phyloP scores from a whole-genome alignment of 2,329 filamentous ascomycete genomes.

The Alternaria burnsii region DNA sequence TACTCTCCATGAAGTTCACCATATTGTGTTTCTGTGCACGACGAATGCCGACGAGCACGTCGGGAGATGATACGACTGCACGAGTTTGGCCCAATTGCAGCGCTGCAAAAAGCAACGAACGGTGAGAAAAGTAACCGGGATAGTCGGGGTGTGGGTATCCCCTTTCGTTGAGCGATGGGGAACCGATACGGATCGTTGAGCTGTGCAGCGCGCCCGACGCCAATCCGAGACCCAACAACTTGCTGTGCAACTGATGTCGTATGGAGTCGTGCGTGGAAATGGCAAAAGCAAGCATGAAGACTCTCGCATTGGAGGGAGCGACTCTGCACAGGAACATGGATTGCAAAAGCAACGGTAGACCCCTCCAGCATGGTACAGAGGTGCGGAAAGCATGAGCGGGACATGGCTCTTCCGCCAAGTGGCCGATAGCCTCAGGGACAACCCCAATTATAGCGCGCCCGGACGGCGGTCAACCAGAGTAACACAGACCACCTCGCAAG shows the following conservation, averaged over 20 bases:
- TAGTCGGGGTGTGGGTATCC: background rate
- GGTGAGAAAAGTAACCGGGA: constrained; percentile 19
- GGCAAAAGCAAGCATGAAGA: background rate
- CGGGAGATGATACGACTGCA: constrained; percentile 7
- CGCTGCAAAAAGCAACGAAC: constrained; percentile 8
- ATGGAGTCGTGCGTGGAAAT: background rate
- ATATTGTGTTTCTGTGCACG: constrained; percentile 1
- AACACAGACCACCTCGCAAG: constrained; percentile 38
- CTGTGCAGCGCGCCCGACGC: constrained; percentile 8
- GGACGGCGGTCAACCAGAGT: constrained; percentile 23
- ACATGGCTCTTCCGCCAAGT: constrained; percentile 13
- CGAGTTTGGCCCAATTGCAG: constrained; percentile 3
- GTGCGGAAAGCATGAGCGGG: constrained; percentile 5
- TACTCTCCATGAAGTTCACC: background rate
- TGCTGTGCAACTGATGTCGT: background rate
- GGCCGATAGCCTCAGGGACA: constrained; percentile 20
- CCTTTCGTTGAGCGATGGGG: constrained; percentile 30
- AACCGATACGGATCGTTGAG: constrained; percentile 29
- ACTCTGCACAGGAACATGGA: background rate
- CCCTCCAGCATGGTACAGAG: background rate
- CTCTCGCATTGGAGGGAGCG: background rate
- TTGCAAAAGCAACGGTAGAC: constrained; percentile 8
- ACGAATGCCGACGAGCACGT: background rate
- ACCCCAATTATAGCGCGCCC: constrained; percentile 26
- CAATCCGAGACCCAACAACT: constrained; percentile 14